Conservation (phyloP, 2,329 filamentous ascomycete species). For the Immersiporthe knoxdaviesiana region DNA sequence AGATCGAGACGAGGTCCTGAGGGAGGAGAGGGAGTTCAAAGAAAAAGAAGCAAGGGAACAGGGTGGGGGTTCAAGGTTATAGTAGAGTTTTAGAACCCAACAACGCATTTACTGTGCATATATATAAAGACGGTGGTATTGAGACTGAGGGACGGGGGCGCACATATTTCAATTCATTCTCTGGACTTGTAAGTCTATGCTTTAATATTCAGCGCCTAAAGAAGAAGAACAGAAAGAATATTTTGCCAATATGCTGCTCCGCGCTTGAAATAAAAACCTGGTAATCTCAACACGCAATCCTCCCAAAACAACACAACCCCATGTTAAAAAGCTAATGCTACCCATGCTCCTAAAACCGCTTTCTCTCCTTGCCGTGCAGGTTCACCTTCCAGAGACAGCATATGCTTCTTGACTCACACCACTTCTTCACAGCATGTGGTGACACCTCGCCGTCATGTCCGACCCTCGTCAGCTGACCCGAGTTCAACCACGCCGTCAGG, state of each 20-base stretch:
- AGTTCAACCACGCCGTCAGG: constrained; percentile 80
- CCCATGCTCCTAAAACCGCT: constrained; percentile 45
- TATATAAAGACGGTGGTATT: not conserved
- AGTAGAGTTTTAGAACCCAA: not conserved
- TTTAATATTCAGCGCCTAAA: not conserved
- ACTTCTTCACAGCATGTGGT: constrained; percentile 73
- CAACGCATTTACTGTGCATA: not conserved
- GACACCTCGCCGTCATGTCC: constrained; percentile 69
- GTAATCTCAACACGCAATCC: not conserved
- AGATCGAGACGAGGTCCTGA: constrained; percentile 52
- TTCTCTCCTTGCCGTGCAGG: constrained; percentile 55
- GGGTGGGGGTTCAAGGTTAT: constrained; percentile 20
- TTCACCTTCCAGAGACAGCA: constrained; percentile 77
- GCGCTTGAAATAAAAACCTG: not conserved
- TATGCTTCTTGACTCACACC: constrained; percentile 87
- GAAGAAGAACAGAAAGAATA: not conserved
- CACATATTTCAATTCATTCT: not conserved
- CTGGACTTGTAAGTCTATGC: not conserved
- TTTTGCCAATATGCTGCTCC: not conserved
- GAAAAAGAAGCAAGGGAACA: constrained; percentile 32
- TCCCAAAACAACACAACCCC: not conserved
- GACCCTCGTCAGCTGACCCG: constrained; percentile 63
- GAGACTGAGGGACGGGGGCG: not conserved
- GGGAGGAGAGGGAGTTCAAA: constrained; percentile 47
- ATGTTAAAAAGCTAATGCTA: not conserved